Evolutionary conservation across 2,329 filamentous ascomycete genomes (phyloP).

Genomic region (Epichloe scottii): DNA sequence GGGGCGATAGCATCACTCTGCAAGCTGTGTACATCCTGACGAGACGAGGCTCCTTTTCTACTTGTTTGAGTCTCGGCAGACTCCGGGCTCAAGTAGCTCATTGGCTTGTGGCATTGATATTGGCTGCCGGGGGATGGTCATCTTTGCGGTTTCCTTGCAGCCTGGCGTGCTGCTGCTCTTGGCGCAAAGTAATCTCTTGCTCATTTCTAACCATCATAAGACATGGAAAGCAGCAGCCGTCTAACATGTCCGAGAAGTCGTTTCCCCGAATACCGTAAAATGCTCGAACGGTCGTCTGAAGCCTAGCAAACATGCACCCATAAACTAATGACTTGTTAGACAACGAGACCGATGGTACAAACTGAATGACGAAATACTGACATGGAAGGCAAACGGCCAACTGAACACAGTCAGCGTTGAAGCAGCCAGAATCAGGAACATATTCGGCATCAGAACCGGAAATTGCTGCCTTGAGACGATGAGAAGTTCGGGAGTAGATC

Average conservation of each 20-base stretch:
- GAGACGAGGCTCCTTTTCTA: neutral
- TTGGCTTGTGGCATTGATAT: conserved; percentile 13
- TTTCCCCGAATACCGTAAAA: conserved; percentile 21
- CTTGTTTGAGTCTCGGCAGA: conserved; percentile 2
- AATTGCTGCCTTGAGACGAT: conserved; percentile 13
- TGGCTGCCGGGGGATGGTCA: conserved; percentile 5
- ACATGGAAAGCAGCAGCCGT: conserved; percentile 18
- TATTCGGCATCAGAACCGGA: conserved; percentile 10
- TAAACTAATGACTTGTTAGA: conserved; percentile 16
- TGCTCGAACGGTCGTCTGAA: conserved; percentile 19
- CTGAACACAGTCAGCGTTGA: conserved; percentile 13
- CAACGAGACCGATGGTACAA: neutral
- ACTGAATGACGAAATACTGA: conserved; percentile 6
- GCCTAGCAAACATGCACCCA: conserved; percentile 14
- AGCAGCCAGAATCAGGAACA: conserved; percentile 8
- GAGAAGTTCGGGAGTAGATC: conserved; percentile 16
- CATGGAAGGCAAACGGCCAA: conserved; percentile 16
- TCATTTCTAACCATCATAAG: conserved; percentile 17
- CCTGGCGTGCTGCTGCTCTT: conserved; percentile 9
- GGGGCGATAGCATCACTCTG: neutral
- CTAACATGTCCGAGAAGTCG: conserved; percentile 11
- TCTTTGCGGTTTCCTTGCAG: conserved; percentile 6
- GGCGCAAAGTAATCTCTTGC: conserved; percentile 20
- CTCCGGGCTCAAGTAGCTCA: conserved; percentile 9
- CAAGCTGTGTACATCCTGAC: neutral